A percentile compares a stretch with the other conserved stretches of the same genome.
Conservation (phyloP, 2,329 filamentous ascomycete genomes). For the Mollisiaceae sp. region DNA sequence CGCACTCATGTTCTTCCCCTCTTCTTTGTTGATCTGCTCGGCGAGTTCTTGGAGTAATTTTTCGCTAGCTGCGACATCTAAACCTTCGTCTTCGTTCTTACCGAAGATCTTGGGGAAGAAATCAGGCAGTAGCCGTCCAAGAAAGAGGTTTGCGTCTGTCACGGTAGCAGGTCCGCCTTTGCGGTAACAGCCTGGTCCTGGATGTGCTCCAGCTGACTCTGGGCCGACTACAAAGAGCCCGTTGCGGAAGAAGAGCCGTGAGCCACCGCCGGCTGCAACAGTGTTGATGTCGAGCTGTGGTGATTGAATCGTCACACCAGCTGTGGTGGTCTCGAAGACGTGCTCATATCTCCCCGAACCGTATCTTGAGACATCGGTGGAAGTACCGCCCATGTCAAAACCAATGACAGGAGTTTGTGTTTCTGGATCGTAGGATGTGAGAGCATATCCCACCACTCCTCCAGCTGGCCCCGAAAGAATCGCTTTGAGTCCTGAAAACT, state of each 20-base stretch:
- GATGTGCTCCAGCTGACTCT: slow-evolving; percentile 86
- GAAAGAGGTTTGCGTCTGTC: slow-evolving; percentile 89
- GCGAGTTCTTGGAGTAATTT: slow-evolving; percentile 78
- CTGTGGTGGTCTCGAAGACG: slow-evolving; percentile 92
- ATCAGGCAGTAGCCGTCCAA: slow-evolving; percentile 83
- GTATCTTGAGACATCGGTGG: slow-evolving; percentile 88
- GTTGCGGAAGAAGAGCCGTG: slow-evolving; percentile 83
- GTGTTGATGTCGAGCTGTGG: slow-evolving; percentile 95
- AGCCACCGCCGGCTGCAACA: slow-evolving; percentile 88
- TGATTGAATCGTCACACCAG: slow-evolving; percentile 91
- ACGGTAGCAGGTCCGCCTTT: slow-evolving; percentile 89
- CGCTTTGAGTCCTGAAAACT: slow-evolving; percentile 82
- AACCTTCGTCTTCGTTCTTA: slow-evolving; percentile 79
- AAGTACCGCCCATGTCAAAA: slow-evolving; percentile 95
- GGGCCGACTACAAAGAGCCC: slow-evolving; percentile 90
- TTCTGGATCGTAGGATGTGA: slow-evolving; percentile 84
- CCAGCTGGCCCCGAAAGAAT: slow-evolving; percentile 92
- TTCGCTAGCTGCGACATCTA: slow-evolving; percentile 78
- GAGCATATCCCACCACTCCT: slow-evolving; percentile 89
- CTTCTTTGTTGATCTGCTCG: slow-evolving; percentile 77
- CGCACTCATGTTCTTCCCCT: slow-evolving; percentile 71
- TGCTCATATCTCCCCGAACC: slow-evolving; percentile 87
- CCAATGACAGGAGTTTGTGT: slow-evolving; percentile 88
- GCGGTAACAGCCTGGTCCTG: slow-evolving; percentile 88
- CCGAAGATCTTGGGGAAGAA: slow-evolving; percentile 98